Conservation (phyloP, 805 yeast genomes). For the Candida adriatica region DNA sequence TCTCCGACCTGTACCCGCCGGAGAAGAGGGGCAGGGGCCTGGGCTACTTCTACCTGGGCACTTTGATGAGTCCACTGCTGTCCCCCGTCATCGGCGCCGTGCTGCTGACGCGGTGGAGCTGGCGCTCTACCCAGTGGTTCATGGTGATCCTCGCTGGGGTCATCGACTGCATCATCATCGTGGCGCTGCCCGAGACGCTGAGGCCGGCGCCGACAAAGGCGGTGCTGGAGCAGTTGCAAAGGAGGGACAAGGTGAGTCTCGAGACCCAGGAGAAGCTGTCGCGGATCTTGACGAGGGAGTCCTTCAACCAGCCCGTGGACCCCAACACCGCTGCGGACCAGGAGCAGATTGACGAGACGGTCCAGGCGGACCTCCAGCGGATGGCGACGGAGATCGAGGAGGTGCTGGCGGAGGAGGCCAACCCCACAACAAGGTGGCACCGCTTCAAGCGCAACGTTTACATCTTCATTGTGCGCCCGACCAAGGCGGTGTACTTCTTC, state of each 20-base stretch:
- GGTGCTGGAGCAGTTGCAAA: slow-evolving; percentile 34
- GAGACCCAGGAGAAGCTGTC: slow-evolving; percentile 4
- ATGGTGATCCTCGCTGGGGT: slow-evolving; percentile 60
- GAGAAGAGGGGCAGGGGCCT: slow-evolving; percentile 70
- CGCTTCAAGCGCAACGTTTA: slow-evolving; percentile 29
- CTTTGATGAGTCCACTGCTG: slow-evolving; percentile 70
- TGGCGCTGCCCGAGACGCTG: slow-evolving; percentile 72
- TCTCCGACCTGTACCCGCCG: slow-evolving; percentile 62
- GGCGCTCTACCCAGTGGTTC: slow-evolving; percentile 90
- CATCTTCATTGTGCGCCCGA: slow-evolving; percentile 49
- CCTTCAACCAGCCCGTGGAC: slow-evolving; percentile 6
- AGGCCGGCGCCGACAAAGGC: slow-evolving; percentile 47
- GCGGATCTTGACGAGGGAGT: slow-evolving; percentile 7
- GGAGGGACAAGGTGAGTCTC: slow-evolving; percentile 1
- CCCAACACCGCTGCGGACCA: slow-evolving; percentile 4
- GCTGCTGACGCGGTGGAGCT: slow-evolving; percentile 63
- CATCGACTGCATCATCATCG: slow-evolving; percentile 39
- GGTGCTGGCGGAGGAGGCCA: slow-evolving; percentile 15
- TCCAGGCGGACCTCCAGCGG: slow-evolving; percentile 19
- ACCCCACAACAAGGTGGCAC: slow-evolving; percentile 15
- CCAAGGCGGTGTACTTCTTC: slow-evolving; percentile 53
- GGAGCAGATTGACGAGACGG: slow-evolving; percentile 4
- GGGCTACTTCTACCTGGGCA: slow-evolving; percentile 78
- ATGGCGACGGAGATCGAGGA: slow-evolving; percentile 22
- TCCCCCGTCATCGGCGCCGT: slow-evolving; percentile 82